phyloP scores from a whole-genome alignment of 2,329 filamentous ascomycete species.

The Fusarium xylarioides region DNA sequence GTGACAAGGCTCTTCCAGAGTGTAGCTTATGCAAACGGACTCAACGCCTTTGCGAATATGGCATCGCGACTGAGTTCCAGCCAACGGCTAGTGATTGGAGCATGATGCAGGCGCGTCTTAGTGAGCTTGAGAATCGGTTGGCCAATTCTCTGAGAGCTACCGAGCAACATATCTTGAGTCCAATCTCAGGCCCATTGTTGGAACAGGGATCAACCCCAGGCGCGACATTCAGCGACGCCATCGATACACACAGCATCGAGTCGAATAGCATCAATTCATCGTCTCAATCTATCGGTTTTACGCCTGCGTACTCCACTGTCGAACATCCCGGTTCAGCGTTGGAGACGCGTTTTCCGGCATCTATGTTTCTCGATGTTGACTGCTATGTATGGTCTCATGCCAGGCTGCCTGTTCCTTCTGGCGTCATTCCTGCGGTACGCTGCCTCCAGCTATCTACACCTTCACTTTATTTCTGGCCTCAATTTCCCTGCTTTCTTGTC shows the following conservation, averaged over 20 bases:
- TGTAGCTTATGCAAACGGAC: neutral
- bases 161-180: neutral
- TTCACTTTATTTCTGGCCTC: neutral
- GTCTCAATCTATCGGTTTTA: neutral
- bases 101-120: neutral
- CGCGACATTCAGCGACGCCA: neutral
- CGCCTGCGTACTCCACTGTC: neutral
- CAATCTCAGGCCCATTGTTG: neutral
- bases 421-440: neutral
- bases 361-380: neutral
- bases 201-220: neutral
- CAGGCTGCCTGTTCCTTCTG: neutral
- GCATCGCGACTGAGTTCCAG: neutral
- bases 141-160: neutral
- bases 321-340: fast-evolving
- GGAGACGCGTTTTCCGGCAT: neutral
- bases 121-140: neutral
- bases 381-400: neutral
- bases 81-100: neutral
- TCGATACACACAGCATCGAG: neutral
- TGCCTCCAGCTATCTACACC: fast-evolving
- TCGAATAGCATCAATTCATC: neutral
- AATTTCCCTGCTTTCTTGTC: no score
- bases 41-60: neutral
- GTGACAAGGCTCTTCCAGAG: neutral